These are phyloP conservation scores for Aureobasidium sp. DNA, from an alignment of 2,329 filamentous ascomycete genomes.

Conservation along the genomic window DNA sequence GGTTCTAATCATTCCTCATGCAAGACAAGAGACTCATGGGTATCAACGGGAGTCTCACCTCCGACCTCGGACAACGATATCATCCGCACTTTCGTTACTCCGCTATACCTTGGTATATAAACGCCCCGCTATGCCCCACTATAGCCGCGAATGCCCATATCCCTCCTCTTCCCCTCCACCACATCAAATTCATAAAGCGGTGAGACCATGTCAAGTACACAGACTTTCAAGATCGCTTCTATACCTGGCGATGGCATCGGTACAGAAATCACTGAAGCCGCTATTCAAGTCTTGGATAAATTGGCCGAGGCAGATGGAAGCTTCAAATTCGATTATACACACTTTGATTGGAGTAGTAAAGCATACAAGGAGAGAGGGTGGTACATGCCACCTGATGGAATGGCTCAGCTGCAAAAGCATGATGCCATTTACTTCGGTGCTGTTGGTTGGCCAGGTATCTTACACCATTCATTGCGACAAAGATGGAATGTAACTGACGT, in stretches of 20 bases:
- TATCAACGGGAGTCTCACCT: neutral
- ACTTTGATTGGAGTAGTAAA: conserved; percentile 56
- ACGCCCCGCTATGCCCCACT: conserved; percentile 13
- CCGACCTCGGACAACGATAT: neutral
- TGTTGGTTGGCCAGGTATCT: conserved; percentile 61
- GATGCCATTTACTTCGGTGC: conserved; percentile 67
- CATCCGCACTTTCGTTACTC: conserved; percentile 11
- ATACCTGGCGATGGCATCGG: conserved; percentile 73
- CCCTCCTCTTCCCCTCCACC: neutral
- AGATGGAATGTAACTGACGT: conserved; percentile 5
- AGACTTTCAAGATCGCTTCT: conserved; percentile 59
- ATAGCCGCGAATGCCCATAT: neutral
- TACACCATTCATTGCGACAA: neutral
- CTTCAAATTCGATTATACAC: conserved; percentile 57
- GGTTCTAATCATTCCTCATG: neutral
- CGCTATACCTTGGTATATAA: neutral
- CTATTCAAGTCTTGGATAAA: conserved; percentile 52
- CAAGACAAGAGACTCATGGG: neutral
- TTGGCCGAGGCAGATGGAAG: conserved; percentile 48
- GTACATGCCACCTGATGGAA: conserved; percentile 59
- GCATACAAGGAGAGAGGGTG: conserved; percentile 56
- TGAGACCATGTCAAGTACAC: neutral
- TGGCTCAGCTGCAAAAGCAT: conserved; percentile 55
- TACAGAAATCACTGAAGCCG: conserved; percentile 65
- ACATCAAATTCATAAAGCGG: neutral